Evolutionary conservation across 2,329 filamentous ascomycete species (phyloP).

Genomic region (Whalleya microplaca): DNA sequence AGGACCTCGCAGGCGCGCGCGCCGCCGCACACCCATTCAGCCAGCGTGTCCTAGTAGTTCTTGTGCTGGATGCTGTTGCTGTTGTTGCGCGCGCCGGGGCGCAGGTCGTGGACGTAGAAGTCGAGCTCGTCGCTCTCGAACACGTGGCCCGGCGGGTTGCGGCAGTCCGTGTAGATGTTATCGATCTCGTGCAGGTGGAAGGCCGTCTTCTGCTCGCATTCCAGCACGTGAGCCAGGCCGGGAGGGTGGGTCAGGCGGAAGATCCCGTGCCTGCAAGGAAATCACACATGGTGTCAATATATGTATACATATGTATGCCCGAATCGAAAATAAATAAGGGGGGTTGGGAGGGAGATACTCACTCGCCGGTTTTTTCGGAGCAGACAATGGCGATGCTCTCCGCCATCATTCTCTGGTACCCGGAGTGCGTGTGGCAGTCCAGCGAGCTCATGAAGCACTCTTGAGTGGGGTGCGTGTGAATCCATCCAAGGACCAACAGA

Average conservation of each 20-base stretch:
- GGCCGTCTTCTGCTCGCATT: conserved; percentile 75
- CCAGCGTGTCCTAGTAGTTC: conserved; percentile 34
- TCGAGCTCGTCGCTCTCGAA: conserved; percentile 68
- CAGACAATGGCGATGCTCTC: conserved; percentile 98
- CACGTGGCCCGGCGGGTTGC: conserved; percentile 67
- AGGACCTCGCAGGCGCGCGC: conserved; percentile 1
- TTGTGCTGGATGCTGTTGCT: conserved; percentile 26
- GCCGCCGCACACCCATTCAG: conserved; percentile 29
- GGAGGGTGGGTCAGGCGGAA: conserved; percentile 94
- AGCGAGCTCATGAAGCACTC: conserved; percentile 97
- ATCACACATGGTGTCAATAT: conserved; percentile 11
- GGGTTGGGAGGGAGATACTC: conserved; percentile 37
- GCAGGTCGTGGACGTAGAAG: conserved; percentile 60
- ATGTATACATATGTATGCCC: background rate
- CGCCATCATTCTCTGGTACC: conserved; percentile 94
- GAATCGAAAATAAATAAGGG: conserved; percentile 1
- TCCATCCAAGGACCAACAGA: conserved; percentile 90
- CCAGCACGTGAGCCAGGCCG: conserved; percentile 80
- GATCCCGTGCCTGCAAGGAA: conserved; percentile 76
- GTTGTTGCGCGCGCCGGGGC: conserved; percentile 39
- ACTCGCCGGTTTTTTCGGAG: conserved; percentile 79
- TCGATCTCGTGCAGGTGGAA: conserved; percentile 76
- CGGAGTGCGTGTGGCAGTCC: conserved; percentile 90
- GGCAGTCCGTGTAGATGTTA: conserved; percentile 81
- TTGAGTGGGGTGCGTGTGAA: conserved; percentile 95